These are phyloP conservation scores for Amyloporia xantha DNA, from an alignment of 768 basidiomycete genomes.

Conservation along the genomic window DNA sequence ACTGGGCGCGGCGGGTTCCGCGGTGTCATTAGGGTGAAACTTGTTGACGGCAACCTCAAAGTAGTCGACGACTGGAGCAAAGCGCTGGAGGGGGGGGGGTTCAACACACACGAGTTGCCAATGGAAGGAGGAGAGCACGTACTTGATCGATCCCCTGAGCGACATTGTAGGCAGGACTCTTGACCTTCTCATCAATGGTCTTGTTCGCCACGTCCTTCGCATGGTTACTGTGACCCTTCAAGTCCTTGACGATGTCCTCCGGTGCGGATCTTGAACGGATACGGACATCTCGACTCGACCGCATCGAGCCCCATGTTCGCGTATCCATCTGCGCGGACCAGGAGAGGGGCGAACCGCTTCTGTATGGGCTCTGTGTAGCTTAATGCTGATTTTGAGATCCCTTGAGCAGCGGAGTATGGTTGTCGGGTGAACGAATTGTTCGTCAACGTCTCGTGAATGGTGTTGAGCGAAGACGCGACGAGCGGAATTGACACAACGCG, in stretches of 20 bases:
- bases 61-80: constrained; percentile 71
- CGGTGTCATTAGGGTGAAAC: constrained; percentile 34
- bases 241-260: constrained; percentile 57
- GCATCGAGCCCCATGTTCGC: constrained; percentile 73
- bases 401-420: constrained; percentile 61
- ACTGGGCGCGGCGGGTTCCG: constrained; percentile 40
- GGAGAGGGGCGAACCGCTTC: constrained; percentile 55
- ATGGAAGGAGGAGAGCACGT: constrained; percentile 13
- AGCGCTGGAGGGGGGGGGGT: constrained; percentile 37
- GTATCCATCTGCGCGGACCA: constrained; percentile 53
- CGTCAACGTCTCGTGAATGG: constrained; percentile 53
- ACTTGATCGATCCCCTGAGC: constrained; percentile 73
- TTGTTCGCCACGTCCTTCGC: constrained; percentile 51
- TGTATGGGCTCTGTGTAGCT: constrained; percentile 58
- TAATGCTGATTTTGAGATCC: constrained; percentile 36
- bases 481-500: constrained; percentile 73
- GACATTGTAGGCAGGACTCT: constrained; percentile 51
- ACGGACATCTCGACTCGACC: constrained; percentile 68
- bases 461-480: constrained; percentile 54
- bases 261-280: constrained; percentile 69
- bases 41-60: constrained; percentile 49
- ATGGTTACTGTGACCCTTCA: constrained; percentile 52
- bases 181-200: constrained; percentile 60
- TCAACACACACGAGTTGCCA: constrained; percentile 3
- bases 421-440: constrained; percentile 55